Evolutionary conservation across 306 rosid genomes (phyloP).

Genomic region (Adenanthera pavonina): DNA sequence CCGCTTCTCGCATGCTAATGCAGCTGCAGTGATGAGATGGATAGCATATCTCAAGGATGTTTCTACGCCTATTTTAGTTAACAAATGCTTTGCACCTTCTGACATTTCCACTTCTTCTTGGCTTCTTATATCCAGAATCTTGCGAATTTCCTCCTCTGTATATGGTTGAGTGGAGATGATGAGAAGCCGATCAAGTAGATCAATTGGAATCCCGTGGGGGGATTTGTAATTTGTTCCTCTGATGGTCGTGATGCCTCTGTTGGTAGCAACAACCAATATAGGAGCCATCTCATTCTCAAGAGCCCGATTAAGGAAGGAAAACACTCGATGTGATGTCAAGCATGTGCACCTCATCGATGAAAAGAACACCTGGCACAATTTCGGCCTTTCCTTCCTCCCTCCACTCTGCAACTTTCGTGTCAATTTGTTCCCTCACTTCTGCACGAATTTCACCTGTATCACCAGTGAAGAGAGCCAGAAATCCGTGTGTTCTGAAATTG

Average conservation of each 20-base stretch:
- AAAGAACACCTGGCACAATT: slow-evolving; percentile 95
- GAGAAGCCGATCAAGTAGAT: slow-evolving; percentile 91
- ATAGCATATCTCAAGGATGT: slow-evolving; percentile 95
- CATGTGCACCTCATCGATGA: slow-evolving; percentile 97
- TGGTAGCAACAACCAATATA: slow-evolving; percentile 90
- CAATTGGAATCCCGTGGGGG: slow-evolving; percentile 94
- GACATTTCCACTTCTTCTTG: slow-evolving; percentile 96
- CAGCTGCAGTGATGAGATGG: slow-evolving; percentile 85
- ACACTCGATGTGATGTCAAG: slow-evolving; percentile 97
- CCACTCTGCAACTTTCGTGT: slow-evolving; percentile 99
- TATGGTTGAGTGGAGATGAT: slow-evolving; percentile 93
- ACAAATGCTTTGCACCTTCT: slow-evolving; percentile 76
- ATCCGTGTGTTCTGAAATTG: slow-evolving; percentile 88
- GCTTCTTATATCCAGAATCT: slow-evolving; percentile 86
- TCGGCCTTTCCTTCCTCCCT: slow-evolving; percentile 99
- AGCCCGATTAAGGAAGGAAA: slow-evolving; percentile 91
- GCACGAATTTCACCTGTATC: slow-evolving; percentile 98
- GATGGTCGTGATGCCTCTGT: slow-evolving; percentile 93
- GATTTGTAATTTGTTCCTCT: slow-evolving; percentile 96
- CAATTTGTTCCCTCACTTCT: slow-evolving; percentile 97
- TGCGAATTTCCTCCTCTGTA: slow-evolving; percentile 75
- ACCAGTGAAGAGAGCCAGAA: slow-evolving; percentile 94
- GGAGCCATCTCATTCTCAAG: slow-evolving; percentile 99
- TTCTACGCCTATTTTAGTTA: slow-evolving; percentile 93
- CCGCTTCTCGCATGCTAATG: slow-evolving; percentile 85